phyloP scores from a whole-genome alignment of 2,329 filamentous ascomycete genomes.

The Chrysoporthe puriensis region DNA sequence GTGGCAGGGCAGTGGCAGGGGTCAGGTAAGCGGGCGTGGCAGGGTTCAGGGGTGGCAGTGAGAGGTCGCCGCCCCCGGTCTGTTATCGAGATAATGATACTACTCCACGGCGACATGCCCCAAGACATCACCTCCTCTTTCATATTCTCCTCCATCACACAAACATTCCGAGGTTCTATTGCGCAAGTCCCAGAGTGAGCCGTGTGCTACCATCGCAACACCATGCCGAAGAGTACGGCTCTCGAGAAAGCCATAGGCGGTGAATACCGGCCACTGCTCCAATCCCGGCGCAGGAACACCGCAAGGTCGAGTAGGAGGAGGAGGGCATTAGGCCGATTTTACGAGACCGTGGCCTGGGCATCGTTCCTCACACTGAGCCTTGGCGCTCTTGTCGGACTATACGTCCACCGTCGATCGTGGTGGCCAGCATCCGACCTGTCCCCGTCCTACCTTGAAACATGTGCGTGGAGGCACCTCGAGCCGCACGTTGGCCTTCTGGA shows the following conservation, averaged over 20 bases:
- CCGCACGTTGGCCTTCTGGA: conserved; percentile 33
- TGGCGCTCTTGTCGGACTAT: conserved; percentile 16
- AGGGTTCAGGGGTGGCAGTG: not conserved
- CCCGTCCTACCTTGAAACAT: conserved; percentile 31
- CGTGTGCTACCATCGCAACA: not conserved
- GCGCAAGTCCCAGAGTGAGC: not conserved
- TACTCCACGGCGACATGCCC: not conserved
- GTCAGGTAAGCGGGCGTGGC: too few relatives aligned
- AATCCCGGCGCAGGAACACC: not conserved
- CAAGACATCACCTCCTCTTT: not conserved
- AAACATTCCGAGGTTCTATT: not conserved
- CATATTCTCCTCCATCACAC: not conserved
- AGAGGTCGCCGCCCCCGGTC: too few relatives aligned
- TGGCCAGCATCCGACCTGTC: conserved; percentile 13
- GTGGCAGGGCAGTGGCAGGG: not conserved
- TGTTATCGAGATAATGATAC: not conserved
- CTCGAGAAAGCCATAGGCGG: conserved; percentile 16
- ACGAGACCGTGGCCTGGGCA: conserved; percentile 26
- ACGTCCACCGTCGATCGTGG: conserved; percentile 19
- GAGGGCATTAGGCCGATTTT: conserved; percentile 22
- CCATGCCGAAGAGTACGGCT: not conserved
- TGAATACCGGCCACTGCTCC: conserved; percentile 22
- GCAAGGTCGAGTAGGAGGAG: conserved; percentile 15
- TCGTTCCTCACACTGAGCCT: conserved; percentile 21
- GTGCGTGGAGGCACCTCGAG: conserved; percentile 35